Evolutionary conservation across 163 green algal genomes (phyloP).

Genomic region (Coccomyxa subellipsoidea): DNA sequence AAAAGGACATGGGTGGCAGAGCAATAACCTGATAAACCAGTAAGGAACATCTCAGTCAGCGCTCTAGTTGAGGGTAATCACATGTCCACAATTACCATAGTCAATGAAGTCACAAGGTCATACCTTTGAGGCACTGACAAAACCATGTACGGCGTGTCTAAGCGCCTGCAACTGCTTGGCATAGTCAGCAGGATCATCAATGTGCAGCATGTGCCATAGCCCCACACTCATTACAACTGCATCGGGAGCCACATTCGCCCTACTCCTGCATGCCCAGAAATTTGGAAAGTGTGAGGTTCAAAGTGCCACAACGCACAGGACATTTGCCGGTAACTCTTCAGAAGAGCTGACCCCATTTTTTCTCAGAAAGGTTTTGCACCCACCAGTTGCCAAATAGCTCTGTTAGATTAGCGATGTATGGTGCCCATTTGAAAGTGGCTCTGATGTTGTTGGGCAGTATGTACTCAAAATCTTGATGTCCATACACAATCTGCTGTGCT

Average conservation of each 20-base stretch:
- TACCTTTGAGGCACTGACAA: background rate
- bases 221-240: conserved; percentile 31
- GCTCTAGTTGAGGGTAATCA: too few relatives aligned
- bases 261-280: background rate
- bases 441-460: conserved; percentile 23
- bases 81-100: too few relatives aligned
- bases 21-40: background rate
- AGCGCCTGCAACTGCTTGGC: background rate
- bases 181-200: conserved; percentile 21
- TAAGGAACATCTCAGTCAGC: background rate
- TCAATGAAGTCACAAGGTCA: background rate
- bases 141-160: background rate
- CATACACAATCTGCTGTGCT: conserved; percentile 28
- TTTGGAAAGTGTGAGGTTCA: background rate
- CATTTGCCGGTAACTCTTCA: too few relatives aligned
- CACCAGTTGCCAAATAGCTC: conserved; percentile 13
- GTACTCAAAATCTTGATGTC: conserved; percentile 47
- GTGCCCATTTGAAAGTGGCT: conserved; percentile 40
- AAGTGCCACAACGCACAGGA: too few relatives aligned
- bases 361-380: background rate
- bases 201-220: conserved; percentile 58
- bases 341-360: too few relatives aligned
- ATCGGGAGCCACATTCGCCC: conserved; percentile 15
- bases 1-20: background rate
- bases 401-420: conserved; percentile 42